Evolutionary conservation across 202 grass and related monocot genomes (phyloP).

Genomic region (Dendrocalamus latiflorus): DNA sequence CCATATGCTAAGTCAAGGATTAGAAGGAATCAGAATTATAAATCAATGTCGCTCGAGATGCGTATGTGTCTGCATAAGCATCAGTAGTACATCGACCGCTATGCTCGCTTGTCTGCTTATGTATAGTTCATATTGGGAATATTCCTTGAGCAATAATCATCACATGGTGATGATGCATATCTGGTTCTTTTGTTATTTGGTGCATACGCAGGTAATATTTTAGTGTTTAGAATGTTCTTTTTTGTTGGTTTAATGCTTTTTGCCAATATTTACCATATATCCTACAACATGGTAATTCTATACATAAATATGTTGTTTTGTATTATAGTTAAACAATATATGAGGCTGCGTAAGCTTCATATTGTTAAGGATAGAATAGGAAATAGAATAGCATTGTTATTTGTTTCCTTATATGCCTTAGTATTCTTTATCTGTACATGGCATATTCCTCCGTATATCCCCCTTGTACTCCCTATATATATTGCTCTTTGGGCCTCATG

Average conservation of each 20-base stretch:
- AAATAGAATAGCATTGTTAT: too few species aligned
- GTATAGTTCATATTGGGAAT: not conserved
- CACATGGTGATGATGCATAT: not conserved
- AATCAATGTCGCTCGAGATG: not conserved
- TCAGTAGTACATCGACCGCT: not conserved
- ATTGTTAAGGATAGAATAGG: too few species aligned
- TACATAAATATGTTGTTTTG: constrained; percentile 2
- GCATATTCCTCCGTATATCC: too few species aligned
- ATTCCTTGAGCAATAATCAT: not conserved
- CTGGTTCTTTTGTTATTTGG: not conserved
- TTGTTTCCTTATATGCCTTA: too few species aligned
- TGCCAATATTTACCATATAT: not conserved
- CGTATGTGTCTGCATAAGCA: not conserved
- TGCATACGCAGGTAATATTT: not conserved
- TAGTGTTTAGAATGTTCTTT: not conserved
- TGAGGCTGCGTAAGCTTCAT: too few species aligned
- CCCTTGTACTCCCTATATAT: too few species aligned
- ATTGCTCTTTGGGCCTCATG: too few species aligned
- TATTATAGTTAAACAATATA: not conserved
- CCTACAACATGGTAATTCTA: not conserved
- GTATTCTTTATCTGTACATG: too few species aligned
- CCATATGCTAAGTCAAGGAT: not conserved
- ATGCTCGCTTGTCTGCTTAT: not conserved
- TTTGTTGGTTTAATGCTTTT: not conserved
- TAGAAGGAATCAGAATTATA: not conserved